Conservation (phyloP, 1,284 basidiomycete genomes). For the Moniliella sp. region DNA sequence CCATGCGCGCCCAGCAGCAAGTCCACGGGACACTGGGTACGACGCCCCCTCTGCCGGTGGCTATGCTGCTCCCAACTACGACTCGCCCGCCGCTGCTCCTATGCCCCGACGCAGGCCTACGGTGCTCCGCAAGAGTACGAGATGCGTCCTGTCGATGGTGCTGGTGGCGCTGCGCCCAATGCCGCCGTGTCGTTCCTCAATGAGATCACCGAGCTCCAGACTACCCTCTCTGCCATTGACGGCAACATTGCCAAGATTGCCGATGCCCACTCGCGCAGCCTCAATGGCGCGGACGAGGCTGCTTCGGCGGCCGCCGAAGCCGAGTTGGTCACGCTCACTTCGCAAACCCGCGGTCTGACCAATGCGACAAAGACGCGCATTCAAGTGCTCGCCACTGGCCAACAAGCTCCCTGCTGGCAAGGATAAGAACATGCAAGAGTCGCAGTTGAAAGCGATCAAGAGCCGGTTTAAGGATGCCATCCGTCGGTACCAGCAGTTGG, state of each 20-base stretch:
- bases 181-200: constrained; percentile 19
- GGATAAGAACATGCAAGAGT: constrained; percentile 33
- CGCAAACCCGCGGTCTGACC: constrained; percentile 23
- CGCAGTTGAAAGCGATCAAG: constrained; percentile 41
- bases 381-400: constrained; percentile 20
- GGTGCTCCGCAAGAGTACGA: too few relatives aligned
- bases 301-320: constrained; percentile 26
- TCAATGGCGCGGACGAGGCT: constrained; percentile 32
- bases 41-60: too few relatives aligned
- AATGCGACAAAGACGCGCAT: constrained; percentile 29
- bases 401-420: constrained; percentile 12
- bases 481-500: constrained; percentile 54
- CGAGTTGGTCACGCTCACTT: constrained; percentile 15
- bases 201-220: constrained; percentile 25
- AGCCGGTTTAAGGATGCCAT: constrained; percentile 37
- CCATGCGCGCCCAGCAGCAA: too few relatives aligned
- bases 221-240: constrained; percentile 28
- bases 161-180: constrained; percentile 1
- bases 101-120: too few relatives aligned
- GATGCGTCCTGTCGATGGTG: too few relatives aligned
- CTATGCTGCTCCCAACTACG: too few relatives aligned
- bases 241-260: constrained; percentile 28
- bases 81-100: too few relatives aligned
- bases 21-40: too few relatives aligned
- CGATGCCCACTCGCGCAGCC: constrained; percentile 27